A percentile compares a stretch with the other conserved stretches of the same genome.
Evolutionary conservation across 2,329 filamentous ascomycete species (phyloP).

Genomic region (Fusarium compactum): DNA sequence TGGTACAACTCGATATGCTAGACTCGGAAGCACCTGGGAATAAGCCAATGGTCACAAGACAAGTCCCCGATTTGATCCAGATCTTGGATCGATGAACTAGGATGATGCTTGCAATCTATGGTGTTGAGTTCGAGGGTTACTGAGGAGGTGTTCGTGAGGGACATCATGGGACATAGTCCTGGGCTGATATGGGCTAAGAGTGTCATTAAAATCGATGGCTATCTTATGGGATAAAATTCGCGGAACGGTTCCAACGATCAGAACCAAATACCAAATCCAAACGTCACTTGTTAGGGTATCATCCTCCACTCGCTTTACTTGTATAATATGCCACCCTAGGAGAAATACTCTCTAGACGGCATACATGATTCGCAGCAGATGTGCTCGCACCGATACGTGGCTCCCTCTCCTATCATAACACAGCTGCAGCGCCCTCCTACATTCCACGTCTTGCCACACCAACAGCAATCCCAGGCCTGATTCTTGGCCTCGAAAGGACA

Average conservation of each 20-base stretch:
- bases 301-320: not conserved
- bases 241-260: not conserved
- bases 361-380: conserved; percentile 66
- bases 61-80: conserved; percentile 14
- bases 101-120: conserved; percentile 13
- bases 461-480: conserved; percentile 67
- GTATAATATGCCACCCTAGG: conserved; percentile 6
- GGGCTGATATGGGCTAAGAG: not conserved
- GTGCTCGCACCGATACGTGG: conserved; percentile 64
- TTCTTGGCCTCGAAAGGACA: conserved; percentile 65
- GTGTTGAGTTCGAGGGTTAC: not conserved
- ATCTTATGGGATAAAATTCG: not conserved
- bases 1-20: conserved; percentile 38
- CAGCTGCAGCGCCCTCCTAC: conserved; percentile 62
- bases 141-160: not conserved
- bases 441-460: conserved; percentile 67
- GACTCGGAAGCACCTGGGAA: conserved; percentile 23
- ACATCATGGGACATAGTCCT: not conserved
- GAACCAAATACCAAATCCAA: not conserved
- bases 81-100: conserved; percentile 6
- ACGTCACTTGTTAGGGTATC: conserved; percentile 18
- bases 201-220: not conserved
- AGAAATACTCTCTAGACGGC: conserved; percentile 53
- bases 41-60: conserved; percentile 30
- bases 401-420: conserved; percentile 65